These are phyloP conservation scores for Uncinocarpus reesii DNA, from an alignment of 2,329 filamentous ascomycete genomes.

Conservation along the genomic window DNA sequence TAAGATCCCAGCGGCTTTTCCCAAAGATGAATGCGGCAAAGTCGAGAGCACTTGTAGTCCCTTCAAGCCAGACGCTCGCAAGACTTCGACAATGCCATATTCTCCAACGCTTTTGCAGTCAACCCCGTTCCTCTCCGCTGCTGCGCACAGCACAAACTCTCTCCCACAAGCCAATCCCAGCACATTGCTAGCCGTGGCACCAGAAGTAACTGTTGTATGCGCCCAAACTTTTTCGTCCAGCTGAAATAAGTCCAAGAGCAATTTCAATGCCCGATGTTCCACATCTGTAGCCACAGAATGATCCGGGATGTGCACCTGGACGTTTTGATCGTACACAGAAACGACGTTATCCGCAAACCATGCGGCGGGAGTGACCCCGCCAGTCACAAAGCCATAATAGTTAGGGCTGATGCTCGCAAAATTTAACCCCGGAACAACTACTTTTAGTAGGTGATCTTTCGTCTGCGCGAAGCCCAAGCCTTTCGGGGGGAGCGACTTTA, in stretches of 20 bases:
- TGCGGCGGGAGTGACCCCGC: conserved; percentile 67
- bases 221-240: conserved; percentile 51
- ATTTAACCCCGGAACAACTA: conserved; percentile 50
- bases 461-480: conserved; percentile 27
- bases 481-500: conserved; percentile 21
- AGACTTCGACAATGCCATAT: conserved; percentile 58
- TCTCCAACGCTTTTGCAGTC: conserved; percentile 49
- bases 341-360: conserved; percentile 78
- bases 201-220: conserved; percentile 73
- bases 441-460: conserved; percentile 32
- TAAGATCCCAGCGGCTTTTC: conserved; percentile 71
- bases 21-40: conserved; percentile 70
- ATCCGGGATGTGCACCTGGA: conserved; percentile 66
- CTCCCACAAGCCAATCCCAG: conserved; percentile 59
- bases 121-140: conserved; percentile 30
- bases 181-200: conserved; percentile 55
- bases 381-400: conserved; percentile 86
- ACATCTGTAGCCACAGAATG: conserved; percentile 68
- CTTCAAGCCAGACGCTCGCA: conserved; percentile 51
- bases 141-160: conserved; percentile 44
- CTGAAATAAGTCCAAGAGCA: conserved; percentile 58
- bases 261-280: conserved; percentile 59
- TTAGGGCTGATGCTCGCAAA: conserved; percentile 53
- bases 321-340: conserved; percentile 69
- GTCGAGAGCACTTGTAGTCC: conserved; percentile 70